These are phyloP conservation scores for Entomortierella beljakovae DNA, from an alignment of 192 early-diverging fungal genomes.

Conservation along the genomic window DNA sequence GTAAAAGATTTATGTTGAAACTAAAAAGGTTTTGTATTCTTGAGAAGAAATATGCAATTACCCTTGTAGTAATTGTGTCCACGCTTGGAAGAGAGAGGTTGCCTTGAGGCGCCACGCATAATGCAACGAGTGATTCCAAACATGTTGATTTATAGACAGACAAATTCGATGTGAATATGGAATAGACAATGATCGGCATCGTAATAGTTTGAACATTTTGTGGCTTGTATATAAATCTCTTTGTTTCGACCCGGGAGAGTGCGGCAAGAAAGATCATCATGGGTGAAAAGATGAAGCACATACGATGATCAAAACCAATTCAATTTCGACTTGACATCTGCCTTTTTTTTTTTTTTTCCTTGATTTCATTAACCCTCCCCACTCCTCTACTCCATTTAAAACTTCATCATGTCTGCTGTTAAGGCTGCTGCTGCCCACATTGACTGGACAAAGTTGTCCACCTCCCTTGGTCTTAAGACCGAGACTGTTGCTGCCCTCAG, in stretches of 20 bases:
- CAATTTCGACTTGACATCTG: too few species aligned
- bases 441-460: constrained; percentile 91
- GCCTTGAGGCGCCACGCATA: constrained; percentile 64
- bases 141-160: constrained; percentile 40
- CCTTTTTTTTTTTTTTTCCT: constrained; percentile 1
- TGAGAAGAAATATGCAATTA: constrained; percentile 5
- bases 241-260: neutral
- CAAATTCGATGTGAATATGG: neutral
- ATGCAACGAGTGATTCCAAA: constrained; percentile 67
- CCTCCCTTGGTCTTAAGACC: constrained; percentile 82
- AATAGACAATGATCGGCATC: neutral
- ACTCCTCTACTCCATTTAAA: constrained; percentile 3
- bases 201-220: neutral
- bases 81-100: constrained; percentile 66
- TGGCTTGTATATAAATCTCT: neutral
- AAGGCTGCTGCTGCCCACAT: constrained; percentile 73
- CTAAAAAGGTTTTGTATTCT: neutral
- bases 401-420: constrained; percentile 46
- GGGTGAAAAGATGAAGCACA: neutral
- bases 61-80: constrained; percentile 74
- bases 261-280: neutral
- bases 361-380: constrained; percentile 7
- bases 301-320: neutral
- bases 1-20: neutral
- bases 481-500: constrained; percentile 89